Percentiles rank a stretch among this genome's conserved stretches.
phyloP scores from a whole-genome alignment of 2,329 filamentous ascomycete species.

The Periconia sp. region DNA sequence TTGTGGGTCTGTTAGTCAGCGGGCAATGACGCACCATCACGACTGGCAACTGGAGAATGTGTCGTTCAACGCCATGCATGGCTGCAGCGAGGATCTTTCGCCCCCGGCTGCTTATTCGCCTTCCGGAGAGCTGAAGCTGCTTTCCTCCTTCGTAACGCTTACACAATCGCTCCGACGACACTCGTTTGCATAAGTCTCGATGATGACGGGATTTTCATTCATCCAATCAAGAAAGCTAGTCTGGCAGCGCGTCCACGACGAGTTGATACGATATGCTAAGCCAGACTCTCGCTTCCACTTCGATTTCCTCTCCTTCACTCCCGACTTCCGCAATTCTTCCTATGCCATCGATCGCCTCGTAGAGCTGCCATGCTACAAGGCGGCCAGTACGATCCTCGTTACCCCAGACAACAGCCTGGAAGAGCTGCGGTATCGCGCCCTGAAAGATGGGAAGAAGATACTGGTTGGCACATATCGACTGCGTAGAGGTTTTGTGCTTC shows the following conservation, averaged over 20 bases:
- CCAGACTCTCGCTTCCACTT: constrained; percentile 53
- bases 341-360: constrained; percentile 40
- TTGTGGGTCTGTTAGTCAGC: constrained; percentile 1
- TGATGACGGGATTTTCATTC: constrained; percentile 21
- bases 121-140: background rate
- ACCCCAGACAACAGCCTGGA: constrained; percentile 55
- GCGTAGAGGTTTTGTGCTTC: constrained; percentile 49
- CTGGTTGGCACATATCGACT: constrained; percentile 52
- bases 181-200: constrained; percentile 9
- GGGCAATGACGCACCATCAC: constrained; percentile 6
- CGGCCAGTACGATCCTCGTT: constrained; percentile 45
- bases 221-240: constrained; percentile 22
- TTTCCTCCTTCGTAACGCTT: background rate
- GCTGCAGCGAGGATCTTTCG: constrained; percentile 5
- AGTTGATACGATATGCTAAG: constrained; percentile 46
- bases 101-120: background rate
- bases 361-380: constrained; percentile 39
- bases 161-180: constrained; percentile 4
- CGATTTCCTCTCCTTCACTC: constrained; percentile 52
- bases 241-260: constrained; percentile 40
- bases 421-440: constrained; percentile 44
- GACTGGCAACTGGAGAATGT: background rate
- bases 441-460: constrained; percentile 50
- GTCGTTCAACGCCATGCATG: constrained; percentile 5
- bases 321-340: constrained; percentile 50